Percentiles rank a stretch among this genome's conserved stretches.
phyloP scores from a whole-genome alignment of 2,329 filamentous ascomycete genomes.

The Ceratocystis colombiana region DNA sequence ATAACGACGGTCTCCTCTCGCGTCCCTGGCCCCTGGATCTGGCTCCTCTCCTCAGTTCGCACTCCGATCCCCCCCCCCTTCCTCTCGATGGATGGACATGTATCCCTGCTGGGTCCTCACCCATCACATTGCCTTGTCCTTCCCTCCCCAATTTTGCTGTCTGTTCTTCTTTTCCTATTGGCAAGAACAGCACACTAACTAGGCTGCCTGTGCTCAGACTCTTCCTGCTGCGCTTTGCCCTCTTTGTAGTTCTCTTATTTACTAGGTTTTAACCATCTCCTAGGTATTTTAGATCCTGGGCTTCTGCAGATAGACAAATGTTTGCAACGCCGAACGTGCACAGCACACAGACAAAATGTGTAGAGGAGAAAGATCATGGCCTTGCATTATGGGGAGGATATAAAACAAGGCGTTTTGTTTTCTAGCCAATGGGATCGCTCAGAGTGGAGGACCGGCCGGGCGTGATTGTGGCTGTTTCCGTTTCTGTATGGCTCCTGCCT shows the following conservation, averaged over 20 bases:
- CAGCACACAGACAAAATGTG: too few species aligned
- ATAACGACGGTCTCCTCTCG: not conserved
- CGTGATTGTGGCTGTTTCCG: conserved; percentile 1
- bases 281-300: too few species aligned
- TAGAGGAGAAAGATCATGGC: too few species aligned
- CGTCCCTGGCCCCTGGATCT: not conserved
- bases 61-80: not conserved
- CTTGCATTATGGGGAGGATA: too few species aligned
- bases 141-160: conserved; percentile 7
- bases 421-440: not conserved
- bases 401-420: not conserved
- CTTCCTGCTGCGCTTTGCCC: conserved; percentile 13
- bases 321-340: too few species aligned
- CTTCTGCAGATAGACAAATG: too few species aligned
- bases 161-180: conserved; percentile 2
- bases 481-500: conserved; percentile 6
- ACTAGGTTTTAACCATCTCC: too few species aligned
- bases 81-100: not conserved
- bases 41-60: not conserved
- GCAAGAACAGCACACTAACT: not conserved
- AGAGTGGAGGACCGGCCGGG: not conserved
- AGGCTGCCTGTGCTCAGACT: conserved; percentile 5
- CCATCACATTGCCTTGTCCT: not conserved
- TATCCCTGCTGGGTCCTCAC: not conserved
- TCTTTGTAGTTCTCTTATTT: not conserved